Base-by-base conservation (phyloP, 2,329 filamentous ascomycete genomes). In the Aspergillus viridinutans region DNA sequence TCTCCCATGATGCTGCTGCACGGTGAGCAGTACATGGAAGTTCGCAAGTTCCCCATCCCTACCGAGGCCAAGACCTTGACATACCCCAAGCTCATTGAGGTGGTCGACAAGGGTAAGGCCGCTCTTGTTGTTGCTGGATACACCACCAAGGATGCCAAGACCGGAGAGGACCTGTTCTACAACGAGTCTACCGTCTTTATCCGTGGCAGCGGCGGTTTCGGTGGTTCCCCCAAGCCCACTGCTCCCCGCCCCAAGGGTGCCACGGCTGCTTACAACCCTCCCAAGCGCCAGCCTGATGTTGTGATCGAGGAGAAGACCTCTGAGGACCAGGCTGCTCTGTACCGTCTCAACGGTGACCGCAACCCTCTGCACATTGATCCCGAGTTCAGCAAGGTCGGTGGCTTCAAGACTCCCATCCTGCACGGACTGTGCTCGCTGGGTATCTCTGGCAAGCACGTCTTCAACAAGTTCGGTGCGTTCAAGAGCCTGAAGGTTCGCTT, bases 1-100 rank as follows among this genome's bases (percentile, higher is more conserved):
- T 91, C 86, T 40, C 93, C 92, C 60, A 97, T 96, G 91, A 97
- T 97, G 92, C 86, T 99, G 52, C 88, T 99, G 25, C 94, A 99
- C 79, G 94, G 94, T 72, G 94, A 99, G 82, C 94, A 99, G 77
- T 99, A 92, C 79, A 90, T 99, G 62, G 94, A 99, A 78, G 84
- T 99, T 70, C 86, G 88, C 72, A 91, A 93, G 76, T 95, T 87
- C 80, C 94, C 94, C 43, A 89, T 97, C 67, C 93, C 93, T 38
- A 97, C 92, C 32, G 83, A 87, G 55, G 92, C 84, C 52, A 87
- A 85, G 56, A 87, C 96, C 51, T 75, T 90, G 66, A 90, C 89
- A 56, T 85, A 86, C 70, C 89, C 86, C 58, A 87, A 87, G 73
- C 87, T 99, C 57, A 85, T 99, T 60, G 94, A 99, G 74, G 93